Conservation (phyloP, 768 basidiomycete species). For the Lyophyllum semitale region DNA sequence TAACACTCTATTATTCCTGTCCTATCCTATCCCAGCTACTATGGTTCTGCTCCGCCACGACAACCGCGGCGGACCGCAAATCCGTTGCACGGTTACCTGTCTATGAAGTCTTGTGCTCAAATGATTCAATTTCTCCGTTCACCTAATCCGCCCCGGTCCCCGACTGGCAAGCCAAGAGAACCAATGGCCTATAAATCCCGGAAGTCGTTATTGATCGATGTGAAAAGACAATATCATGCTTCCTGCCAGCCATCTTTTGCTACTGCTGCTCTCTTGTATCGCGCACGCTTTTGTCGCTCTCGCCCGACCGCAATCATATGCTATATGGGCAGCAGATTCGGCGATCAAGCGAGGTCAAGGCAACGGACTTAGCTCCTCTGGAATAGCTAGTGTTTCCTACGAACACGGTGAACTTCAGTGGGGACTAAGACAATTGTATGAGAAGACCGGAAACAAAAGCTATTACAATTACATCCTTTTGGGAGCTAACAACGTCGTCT, state of each 20-base stretch:
- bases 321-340: constrained; percentile 48
- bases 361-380: constrained; percentile 36
- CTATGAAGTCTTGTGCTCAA: not conserved
- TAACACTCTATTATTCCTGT: constrained; percentile 13
- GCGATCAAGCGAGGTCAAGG: constrained; percentile 45
- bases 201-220: too few relatives aligned
- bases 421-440: constrained; percentile 41
- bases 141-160: not conserved
- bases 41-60: too few relatives aligned
- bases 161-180: not conserved
- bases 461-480: constrained; percentile 43
- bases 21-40: constrained; percentile 17
- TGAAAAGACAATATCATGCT: constrained; percentile 1
- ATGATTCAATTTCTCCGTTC: not conserved
- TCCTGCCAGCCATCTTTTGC: not conserved
- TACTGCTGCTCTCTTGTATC: constrained; percentile 1
- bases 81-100: not conserved
- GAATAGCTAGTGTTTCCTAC: constrained; percentile 38
- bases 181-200: not conserved
- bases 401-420: constrained; percentile 43
- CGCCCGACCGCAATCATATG: constrained; percentile 39
- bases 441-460: constrained; percentile 38
- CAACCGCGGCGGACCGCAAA: constrained; percentile 1
- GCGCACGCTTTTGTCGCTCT: not conserved
- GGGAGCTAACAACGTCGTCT: constrained; percentile 40